phyloP scores from a whole-genome alignment of 345 rosid species.

The Punica granatum region DNA sequence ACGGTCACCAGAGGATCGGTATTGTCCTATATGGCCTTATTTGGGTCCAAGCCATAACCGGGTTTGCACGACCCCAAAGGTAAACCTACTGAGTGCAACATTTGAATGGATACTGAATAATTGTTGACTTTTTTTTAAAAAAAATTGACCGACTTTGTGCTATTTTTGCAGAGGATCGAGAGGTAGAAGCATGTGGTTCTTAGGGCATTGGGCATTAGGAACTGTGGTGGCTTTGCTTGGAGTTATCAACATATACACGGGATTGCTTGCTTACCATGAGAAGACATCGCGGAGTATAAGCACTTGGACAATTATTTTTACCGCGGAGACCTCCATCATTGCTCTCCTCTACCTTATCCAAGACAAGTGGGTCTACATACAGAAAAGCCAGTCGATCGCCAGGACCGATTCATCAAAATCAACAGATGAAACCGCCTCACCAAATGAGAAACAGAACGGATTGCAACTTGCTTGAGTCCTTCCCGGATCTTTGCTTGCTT shows the following conservation, averaged over 20 bases:
- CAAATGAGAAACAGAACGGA: not conserved
- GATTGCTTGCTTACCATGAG: constrained; percentile 42
- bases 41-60: constrained; percentile 69
- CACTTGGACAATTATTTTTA: constrained; percentile 37
- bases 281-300: constrained; percentile 43
- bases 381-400: constrained; percentile 32
- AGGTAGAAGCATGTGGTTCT: constrained; percentile 48
- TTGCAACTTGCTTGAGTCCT: not conserved
- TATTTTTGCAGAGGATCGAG: constrained; percentile 31
- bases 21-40: constrained; percentile 54
- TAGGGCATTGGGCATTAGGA: constrained; percentile 50
- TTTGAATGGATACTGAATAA: not conserved
- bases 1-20: constrained; percentile 78
- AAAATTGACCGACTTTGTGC: not conserved
- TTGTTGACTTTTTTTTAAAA: not conserved
- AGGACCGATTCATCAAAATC: constrained; percentile 21
- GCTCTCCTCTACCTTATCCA: constrained; percentile 45
- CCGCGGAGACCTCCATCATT: constrained; percentile 27
- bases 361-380: constrained; percentile 51
- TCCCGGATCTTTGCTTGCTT: not conserved
- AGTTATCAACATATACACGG: constrained; percentile 42
- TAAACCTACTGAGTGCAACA: constrained; percentile 11
- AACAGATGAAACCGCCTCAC: not conserved
- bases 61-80: constrained; percentile 62
- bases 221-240: constrained; percentile 38